Conservation (phyloP, 352 stramenopile genomes). For the Globisporangium cederbergense region DNA sequence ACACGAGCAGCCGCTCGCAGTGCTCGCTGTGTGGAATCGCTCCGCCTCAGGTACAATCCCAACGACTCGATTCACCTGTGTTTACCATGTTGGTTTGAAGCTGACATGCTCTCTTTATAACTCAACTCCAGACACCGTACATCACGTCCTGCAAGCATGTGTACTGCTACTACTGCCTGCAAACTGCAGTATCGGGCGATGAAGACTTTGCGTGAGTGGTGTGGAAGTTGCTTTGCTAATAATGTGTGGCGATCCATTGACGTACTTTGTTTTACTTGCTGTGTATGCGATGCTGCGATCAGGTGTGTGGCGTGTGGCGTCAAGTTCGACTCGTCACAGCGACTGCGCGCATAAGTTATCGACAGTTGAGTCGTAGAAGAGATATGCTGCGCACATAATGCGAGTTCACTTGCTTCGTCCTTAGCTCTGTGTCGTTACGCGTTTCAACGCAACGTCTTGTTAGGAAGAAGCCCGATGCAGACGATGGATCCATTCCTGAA, state of each 20-base stretch:
- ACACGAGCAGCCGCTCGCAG: slow-evolving; percentile 21
- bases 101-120: neutral
- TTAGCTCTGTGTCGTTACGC: too few relatives aligned
- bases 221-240: too few relatives aligned
- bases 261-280: neutral
- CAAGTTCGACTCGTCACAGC: slow-evolving; percentile 64
- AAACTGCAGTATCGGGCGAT: slow-evolving; percentile 66
- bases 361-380: too few relatives aligned
- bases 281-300: slow-evolving; percentile 1
- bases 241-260: too few relatives aligned
- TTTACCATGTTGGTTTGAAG: neutral
- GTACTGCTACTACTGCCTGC: slow-evolving; percentile 86
- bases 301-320: slow-evolving; percentile 63
- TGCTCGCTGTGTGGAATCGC: slow-evolving; percentile 65
- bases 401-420: neutral
- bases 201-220: slow-evolving; percentile 68
- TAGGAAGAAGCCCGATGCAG: too few relatives aligned
- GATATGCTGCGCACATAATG: neutral
- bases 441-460: too few relatives aligned
- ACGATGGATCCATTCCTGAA: too few relatives aligned
- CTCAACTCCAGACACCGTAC: slow-evolving; percentile 64
- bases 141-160: slow-evolving; percentile 84
- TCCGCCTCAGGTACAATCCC: slow-evolving; percentile 31
- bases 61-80: neutral
- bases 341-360: slow-evolving; percentile 35